These are phyloP conservation scores for Tuber calosporum DNA, from an alignment of 495 filamentous ascomycete species.

Conservation along the genomic window DNA sequence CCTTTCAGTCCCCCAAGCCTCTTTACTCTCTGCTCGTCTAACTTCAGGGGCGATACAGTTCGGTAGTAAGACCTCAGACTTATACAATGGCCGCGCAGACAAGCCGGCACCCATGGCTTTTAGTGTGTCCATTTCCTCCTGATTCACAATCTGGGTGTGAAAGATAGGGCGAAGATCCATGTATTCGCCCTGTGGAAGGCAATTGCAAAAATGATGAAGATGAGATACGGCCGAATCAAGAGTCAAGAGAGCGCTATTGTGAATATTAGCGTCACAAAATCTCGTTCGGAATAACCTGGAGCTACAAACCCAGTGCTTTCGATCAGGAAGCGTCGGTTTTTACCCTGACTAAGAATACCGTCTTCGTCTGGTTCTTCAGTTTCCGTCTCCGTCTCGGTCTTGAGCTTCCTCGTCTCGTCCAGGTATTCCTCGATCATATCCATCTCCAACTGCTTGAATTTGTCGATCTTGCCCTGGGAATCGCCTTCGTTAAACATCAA, in stretches of 20 bases:
- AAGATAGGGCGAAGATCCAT: slow-evolving; percentile 51
- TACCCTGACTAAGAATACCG: slow-evolving; percentile 20
- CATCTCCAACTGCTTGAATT: slow-evolving; percentile 60
- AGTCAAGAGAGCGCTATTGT: slow-evolving; percentile 62
- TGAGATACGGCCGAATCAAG: slow-evolving; percentile 64
- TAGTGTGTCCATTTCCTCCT: not conserved
- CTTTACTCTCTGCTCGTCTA: slow-evolving; percentile 51
- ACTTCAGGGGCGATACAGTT: slow-evolving; percentile 58
- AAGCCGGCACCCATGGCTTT: slow-evolving; percentile 21
- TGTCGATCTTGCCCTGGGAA: slow-evolving; percentile 40
- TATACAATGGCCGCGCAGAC: slow-evolving; percentile 32
- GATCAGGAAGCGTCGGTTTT: slow-evolving; percentile 45
- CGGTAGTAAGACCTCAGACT: slow-evolving; percentile 63
- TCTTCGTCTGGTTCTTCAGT: slow-evolving; percentile 48
- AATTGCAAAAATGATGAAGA: slow-evolving; percentile 73
- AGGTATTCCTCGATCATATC: slow-evolving; percentile 68
- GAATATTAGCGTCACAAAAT: slow-evolving; percentile 11
- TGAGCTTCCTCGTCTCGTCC: slow-evolving; percentile 56
- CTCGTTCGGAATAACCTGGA: not conserved
- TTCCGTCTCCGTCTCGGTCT: slow-evolving; percentile 50
- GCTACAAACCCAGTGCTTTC: slow-evolving; percentile 50
- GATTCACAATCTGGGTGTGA: slow-evolving; percentile 42
- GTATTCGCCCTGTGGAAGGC: slow-evolving; percentile 53
- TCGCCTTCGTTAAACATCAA: slow-evolving; percentile 53
- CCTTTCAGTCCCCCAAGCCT: slow-evolving; percentile 62